These are phyloP conservation scores for Ustulina deusta DNA, from an alignment of 2,329 filamentous ascomycete genomes.

Conservation along the genomic window DNA sequence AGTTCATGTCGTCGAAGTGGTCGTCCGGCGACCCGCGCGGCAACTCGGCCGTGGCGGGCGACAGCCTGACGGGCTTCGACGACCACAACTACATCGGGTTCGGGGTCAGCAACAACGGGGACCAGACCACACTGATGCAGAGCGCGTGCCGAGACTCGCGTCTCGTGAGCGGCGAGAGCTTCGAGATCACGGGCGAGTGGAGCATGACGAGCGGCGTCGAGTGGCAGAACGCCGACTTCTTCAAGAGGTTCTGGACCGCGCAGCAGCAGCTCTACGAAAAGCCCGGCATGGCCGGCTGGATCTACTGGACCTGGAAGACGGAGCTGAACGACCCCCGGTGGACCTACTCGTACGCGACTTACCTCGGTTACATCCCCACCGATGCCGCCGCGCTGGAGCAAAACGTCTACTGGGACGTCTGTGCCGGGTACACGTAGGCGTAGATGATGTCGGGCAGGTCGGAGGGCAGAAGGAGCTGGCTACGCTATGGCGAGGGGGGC, in stretches of 20 bases:
- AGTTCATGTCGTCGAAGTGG: constrained; percentile 64
- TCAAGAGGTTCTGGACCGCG: constrained; percentile 42
- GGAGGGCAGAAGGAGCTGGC: background rate
- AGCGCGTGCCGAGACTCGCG: constrained; percentile 44
- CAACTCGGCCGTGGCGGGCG: constrained; percentile 57
- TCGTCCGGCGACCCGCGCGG: constrained; percentile 63
- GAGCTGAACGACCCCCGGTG: constrained; percentile 43
- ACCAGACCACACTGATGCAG: constrained; percentile 39
- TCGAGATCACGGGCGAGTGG: constrained; percentile 45
- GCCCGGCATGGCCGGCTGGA: constrained; percentile 43
- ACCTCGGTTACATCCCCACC: constrained; percentile 38
- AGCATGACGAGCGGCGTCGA: constrained; percentile 44
- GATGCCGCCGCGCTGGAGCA: constrained; percentile 42
- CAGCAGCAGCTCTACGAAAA: constrained; percentile 46
- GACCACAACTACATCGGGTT: constrained; percentile 69
- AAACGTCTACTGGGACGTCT: constrained; percentile 46
- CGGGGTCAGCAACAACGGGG: constrained; percentile 36
- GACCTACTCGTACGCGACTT: constrained; percentile 44
- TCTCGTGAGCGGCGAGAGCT: constrained; percentile 38
- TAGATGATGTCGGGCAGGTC: background rate
- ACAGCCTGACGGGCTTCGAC: constrained; percentile 64
- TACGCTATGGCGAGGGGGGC: no score
- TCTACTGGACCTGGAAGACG: constrained; percentile 46
- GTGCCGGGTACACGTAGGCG: constrained; percentile 39
- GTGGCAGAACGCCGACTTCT: constrained; percentile 37